A percentile compares a stretch with the other conserved stretches of the same genome.
Conservation (phyloP, 805 yeast genomes). For the Priceomyces melissophilus region DNA sequence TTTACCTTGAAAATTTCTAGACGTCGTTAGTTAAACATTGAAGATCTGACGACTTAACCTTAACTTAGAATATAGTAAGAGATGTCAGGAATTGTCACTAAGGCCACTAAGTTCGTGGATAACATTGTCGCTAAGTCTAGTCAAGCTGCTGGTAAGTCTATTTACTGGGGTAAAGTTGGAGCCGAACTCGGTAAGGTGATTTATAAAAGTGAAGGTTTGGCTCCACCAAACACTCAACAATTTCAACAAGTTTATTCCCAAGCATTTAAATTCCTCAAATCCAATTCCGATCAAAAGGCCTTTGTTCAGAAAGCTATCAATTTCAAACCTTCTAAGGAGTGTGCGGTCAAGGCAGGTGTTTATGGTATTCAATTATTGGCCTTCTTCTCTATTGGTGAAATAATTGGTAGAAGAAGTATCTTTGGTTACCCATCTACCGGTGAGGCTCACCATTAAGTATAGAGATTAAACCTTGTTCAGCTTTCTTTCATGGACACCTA, state of each 20-base stretch:
- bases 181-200: conserved; percentile 70
- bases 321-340: conserved; percentile 50
- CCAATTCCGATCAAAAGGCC: conserved; percentile 56
- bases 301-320: conserved; percentile 44
- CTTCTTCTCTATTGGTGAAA: conserved; percentile 90
- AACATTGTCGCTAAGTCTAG: conserved; percentile 33
- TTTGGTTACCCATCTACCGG: conserved; percentile 79
- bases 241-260: conserved; percentile 69
- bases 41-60: neutral
- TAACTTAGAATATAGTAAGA: conserved; percentile 1
- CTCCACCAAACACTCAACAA: conserved; percentile 81
- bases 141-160: conserved; percentile 47
- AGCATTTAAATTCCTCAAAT: conserved; percentile 33
- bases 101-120: conserved; percentile 39
- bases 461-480: too few species aligned
- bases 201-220: conserved; percentile 86
- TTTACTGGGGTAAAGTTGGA: conserved; percentile 77
- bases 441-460: conserved; percentile 23
- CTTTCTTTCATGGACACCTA: too few species aligned
- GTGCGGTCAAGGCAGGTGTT: conserved; percentile 64
- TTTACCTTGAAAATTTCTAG: conserved; percentile 2
- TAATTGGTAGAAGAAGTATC: conserved; percentile 90
- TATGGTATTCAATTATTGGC: conserved; percentile 84
- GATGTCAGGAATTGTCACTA: conserved; percentile 43
- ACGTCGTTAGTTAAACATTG: neutral